phyloP scores from a whole-genome alignment of 768 basidiomycete species.

The Atractiella rhizophila region DNA sequence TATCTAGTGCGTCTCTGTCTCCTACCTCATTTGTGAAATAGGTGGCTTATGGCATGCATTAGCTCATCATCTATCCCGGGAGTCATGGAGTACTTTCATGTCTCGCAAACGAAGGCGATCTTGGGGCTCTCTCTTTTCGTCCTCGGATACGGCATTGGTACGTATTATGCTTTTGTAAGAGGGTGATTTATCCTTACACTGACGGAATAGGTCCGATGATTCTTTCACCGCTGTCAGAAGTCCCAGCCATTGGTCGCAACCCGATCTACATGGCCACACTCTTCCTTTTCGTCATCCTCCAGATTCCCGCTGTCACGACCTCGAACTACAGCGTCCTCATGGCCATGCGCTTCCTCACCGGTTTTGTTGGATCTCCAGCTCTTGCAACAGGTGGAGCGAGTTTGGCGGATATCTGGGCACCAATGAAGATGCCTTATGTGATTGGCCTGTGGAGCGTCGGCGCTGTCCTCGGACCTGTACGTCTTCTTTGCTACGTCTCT shows the following conservation, averaged over 20 bases:
- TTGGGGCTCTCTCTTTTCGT: slow-evolving; percentile 22
- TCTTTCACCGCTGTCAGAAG: slow-evolving; percentile 16
- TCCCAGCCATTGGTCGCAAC: slow-evolving; percentile 20
- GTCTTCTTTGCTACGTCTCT: background rate
- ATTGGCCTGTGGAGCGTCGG: slow-evolving; percentile 19
- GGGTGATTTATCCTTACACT: background rate
- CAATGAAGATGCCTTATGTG: slow-evolving; percentile 16
- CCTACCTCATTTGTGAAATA: too few relatives aligned
- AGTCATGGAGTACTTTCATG: slow-evolving; percentile 11
- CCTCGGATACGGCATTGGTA: slow-evolving; percentile 21
- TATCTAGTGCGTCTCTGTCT: too few relatives aligned
- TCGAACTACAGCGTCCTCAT: slow-evolving; percentile 19
- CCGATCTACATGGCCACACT: slow-evolving; percentile 21
- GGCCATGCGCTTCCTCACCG: slow-evolving; percentile 21
- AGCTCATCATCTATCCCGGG: slow-evolving; percentile 6
- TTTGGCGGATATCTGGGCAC: slow-evolving; percentile 19
- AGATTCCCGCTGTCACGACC: slow-evolving; percentile 19
- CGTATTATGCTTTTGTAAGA: too few relatives aligned
- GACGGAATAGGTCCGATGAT: slow-evolving; percentile 1
- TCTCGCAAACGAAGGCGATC: slow-evolving; percentile 10
- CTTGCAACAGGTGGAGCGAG: slow-evolving; percentile 21
- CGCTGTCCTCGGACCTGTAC: slow-evolving; percentile 19
- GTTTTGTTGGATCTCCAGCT: slow-evolving; percentile 23
- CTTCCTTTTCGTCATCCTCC: slow-evolving; percentile 17
- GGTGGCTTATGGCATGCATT: slow-evolving; percentile 4